Base-by-base conservation (phyloP, 495 filamentous ascomycete species). In the Aspergillus campestris region DNA sequence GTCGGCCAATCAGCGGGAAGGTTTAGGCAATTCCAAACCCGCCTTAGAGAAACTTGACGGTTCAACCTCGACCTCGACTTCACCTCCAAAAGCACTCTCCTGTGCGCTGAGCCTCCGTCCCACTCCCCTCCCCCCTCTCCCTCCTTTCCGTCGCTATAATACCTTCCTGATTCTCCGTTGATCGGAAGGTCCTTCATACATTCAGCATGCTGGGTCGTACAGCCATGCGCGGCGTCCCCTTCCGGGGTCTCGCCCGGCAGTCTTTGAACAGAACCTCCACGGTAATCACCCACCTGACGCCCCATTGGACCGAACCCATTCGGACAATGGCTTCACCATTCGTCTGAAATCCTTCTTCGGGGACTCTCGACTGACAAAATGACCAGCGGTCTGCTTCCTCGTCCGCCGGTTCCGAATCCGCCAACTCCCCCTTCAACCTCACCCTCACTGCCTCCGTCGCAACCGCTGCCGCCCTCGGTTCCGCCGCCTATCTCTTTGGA, bases 401-500 rank as follows among this genome's bases (percentile, higher is more conserved):
- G 51, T 44, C 64, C 53, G 65, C 72, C 60, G 69, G 71, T 55
- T 47, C 67, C 55, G 70, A 72, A 56, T 60, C 67, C 63, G 64
- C 66, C 50, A 66, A 63, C 60, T 75, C 73, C 49, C 72, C 73
- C 46, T 69, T 73, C 61, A 57, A 71, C 57, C 73, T 88, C 59
- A 96, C 86, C 60, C 75, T 87, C 51, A 85, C 88, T 64, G 87
- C 84, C 52, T 75, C 77, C 57, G 86, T 84, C 52, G 84, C 92
- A 53, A 95, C 90, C 50, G 75, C 82, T 56, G 73, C 86, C 57
- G 89, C 92, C 53, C 70, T 87, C 64, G 89, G 89, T 64, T 87
- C 89, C 45, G 78, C 92, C 57, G 87, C 84, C 64, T 87, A 95
- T 69, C 83, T 94, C 55, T 97, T 90, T 71, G 94, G 92, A 55